Conservation (phyloP, 1,284 basidiomycete species). For the Trametes versicolor region DNA sequence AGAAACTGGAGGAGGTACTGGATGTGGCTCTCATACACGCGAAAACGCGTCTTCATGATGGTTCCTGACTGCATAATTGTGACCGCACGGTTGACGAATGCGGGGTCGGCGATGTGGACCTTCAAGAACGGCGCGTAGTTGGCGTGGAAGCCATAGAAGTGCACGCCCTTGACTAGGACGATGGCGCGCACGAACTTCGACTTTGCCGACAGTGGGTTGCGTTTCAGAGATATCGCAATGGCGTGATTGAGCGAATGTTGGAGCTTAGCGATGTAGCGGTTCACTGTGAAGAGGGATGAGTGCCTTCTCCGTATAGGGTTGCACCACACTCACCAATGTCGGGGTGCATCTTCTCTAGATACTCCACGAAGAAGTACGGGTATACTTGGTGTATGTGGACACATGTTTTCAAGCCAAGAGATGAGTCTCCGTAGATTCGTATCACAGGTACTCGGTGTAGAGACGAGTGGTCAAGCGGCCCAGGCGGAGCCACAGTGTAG, state of each 20-base stretch:
- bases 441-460: slow-evolving; percentile 81
- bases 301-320: slow-evolving; percentile 16
- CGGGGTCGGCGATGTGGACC: slow-evolving; percentile 81
- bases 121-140: slow-evolving; percentile 92
- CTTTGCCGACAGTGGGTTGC: slow-evolving; percentile 63
- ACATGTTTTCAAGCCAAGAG: slow-evolving; percentile 82
- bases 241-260: slow-evolving; percentile 82
- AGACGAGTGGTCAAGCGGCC: slow-evolving; percentile 68
- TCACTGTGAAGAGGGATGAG: slow-evolving; percentile 57
- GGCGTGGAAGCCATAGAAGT: slow-evolving; percentile 96
- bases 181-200: slow-evolving; percentile 76
- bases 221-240: slow-evolving; percentile 76
- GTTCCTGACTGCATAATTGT: slow-evolving; percentile 84
- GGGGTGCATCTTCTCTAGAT: slow-evolving; percentile 65
- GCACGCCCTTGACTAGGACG: slow-evolving; percentile 91
- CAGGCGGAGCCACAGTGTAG: slow-evolving; percentile 62
- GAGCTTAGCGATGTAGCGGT: slow-evolving; percentile 71
- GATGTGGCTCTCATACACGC: slow-evolving; percentile 91
- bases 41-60: slow-evolving; percentile 82
- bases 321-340: slow-evolving; percentile 48
- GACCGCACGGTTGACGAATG: slow-evolving; percentile 71
- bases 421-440: slow-evolving; percentile 89
- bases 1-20: slow-evolving; percentile 93
- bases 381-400: slow-evolving; percentile 92
- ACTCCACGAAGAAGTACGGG: slow-evolving; percentile 84